Base-by-base conservation (phyloP, 2,329 filamentous ascomycete species). In the Colletotrichum liaoningense region DNA sequence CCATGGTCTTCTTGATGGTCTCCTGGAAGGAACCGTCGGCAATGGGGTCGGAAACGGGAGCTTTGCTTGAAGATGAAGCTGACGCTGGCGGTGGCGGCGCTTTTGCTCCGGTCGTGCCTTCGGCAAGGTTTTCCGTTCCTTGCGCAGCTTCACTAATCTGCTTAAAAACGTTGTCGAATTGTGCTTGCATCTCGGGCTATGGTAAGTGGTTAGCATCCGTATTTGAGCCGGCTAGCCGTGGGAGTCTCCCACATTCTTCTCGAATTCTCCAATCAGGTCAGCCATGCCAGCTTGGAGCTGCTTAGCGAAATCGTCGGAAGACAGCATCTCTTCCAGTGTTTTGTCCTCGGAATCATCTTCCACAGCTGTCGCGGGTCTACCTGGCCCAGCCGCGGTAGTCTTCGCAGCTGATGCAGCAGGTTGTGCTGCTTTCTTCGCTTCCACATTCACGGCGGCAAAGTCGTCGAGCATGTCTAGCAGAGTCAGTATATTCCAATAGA, bases 281-380 rank as follows among this genome's bases (percentile, higher is more conserved):
- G 94, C 93, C 95, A 98, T 98, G 69, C 95, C 94, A 11, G 92
- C 92, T 81, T 98, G 94, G n/a, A 98, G 85, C 81, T 97, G 92
- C 79, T 93, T 93, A 64, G 94, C 90, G 79, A 98, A 96, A 12
- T 94, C 94, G 72, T 93, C 92, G 77, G 95, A 93, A n/a, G 87
- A 88, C 30, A 91, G 80, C 30, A 83, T 84, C 67, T 89, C 86
- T 22, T 84, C 80, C 3, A 79, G 77, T 3, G 77, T 75, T 42
- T 77, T 72, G 75, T 78, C 73, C 35, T 83, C 78, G 4, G 75
- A 42, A 1, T 78, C 69, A 35, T 74, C 74, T 7, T 75, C 77
- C 28, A 78, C 68, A 46, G 74, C 68, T 2, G 76, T 65, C n/a
- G 77, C 58, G 16, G 80, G 77, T 54, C 75, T 75, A 35, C 75